Evolutionary conservation across 148 eudicot genomes (phyloP), one percentile per base, ranked within the genome.

Genomic region (Camellia sinensis): DNA sequence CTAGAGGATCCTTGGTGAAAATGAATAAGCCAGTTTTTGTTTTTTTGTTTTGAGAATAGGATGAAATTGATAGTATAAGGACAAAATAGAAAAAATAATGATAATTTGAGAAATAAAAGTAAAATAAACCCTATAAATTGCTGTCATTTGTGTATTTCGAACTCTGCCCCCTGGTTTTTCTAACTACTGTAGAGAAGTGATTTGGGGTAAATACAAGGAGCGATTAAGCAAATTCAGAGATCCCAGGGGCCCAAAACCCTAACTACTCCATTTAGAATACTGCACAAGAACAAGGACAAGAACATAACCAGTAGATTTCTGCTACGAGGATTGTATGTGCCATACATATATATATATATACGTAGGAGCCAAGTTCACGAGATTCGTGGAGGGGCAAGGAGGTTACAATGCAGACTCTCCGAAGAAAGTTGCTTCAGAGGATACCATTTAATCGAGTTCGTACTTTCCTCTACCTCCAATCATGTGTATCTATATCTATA

Each of bases 391-490:
- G 37, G 65, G 14, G 52, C 18, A 46, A 53, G 81, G 61, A 72
- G 61, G 15, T 18, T 67, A 85, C 43, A 79, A 92, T 92, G 93
- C 87, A 74, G 46, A 76, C 68, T 50, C 69, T 90, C 41, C 83
- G 81, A n/a, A 69, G 80, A 74, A 84, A 78, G 44, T 63, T 82
- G 46, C 67, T 85, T 61, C 91, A 67, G 61, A 82, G 77, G 69
- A 56, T 78, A 50, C 71, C 86, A 59, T 29, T 79, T 68, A 83
- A 67, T 79, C 86, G 74, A 76, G 95, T 92, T 80, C 56, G 88
- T 86, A 64, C 71, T 50, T 77, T 44, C 73, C 21, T 59, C 40
- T 62, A 59, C 43, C 67, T 22, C 52, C 40, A 40, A 43, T 70
- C 44, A 41, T 18, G 40, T 48, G 15, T 10, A 37, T 21, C 19